These are phyloP conservation scores for maize (Zea mays) DNA, from an alignment of 176 grass and related monocot genomes.

Conservation along the genomic window Zm-B73-REFERENCE-NAM-5.0 NC_050101.1:102916501-102917000, in stretches of 20 bases:
- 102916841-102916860: slow-evolving; percentile 88
- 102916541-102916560: not conserved
- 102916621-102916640: not conserved
- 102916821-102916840: slow-evolving; percentile 58
- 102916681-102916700: no score
- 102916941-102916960: not conserved
- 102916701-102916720: slow-evolving; percentile 2
- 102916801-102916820: slow-evolving; percentile 76
- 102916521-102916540: no score
- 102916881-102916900: slow-evolving; percentile 34
- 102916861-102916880: slow-evolving; percentile 80
- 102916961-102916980: slow-evolving; percentile 96
- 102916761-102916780: slow-evolving; percentile 70
- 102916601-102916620: not conserved
- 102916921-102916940: not conserved
- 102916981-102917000: slow-evolving; percentile 70
- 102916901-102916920: not conserved
- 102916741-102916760: slow-evolving; percentile 3
- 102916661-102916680: no score
- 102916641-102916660: not conserved
- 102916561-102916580: not conserved
- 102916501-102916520: not conserved
- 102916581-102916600: not conserved
- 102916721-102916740: not conserved
- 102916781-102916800: slow-evolving; percentile 97